These are phyloP conservation scores for Umbelopsis vinacea DNA, from an alignment of 192 early-diverging fungal species.

Conservation along the genomic window DNA sequence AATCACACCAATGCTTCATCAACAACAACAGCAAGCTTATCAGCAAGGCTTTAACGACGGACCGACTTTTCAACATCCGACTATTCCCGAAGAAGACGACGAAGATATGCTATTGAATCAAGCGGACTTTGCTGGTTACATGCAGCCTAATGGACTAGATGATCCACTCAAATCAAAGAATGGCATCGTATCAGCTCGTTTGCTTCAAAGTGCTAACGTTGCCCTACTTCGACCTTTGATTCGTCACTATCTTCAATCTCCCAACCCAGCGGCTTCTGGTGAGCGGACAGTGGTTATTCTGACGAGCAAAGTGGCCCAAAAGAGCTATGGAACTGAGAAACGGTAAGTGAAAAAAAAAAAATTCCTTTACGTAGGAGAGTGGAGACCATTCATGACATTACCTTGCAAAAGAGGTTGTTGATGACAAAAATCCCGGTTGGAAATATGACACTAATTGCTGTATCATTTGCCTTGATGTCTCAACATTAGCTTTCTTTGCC, in stretches of 20 bases:
- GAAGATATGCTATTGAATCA: constrained; percentile 20
- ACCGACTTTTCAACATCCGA: constrained; percentile 17
- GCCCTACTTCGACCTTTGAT: constrained; percentile 43
- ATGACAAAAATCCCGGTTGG: too few relatives aligned
- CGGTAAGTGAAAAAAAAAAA: constrained; percentile 46
- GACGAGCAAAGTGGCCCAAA: constrained; percentile 90
- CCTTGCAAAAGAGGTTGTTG: too few relatives aligned
- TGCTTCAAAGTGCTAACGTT: constrained; percentile 25
- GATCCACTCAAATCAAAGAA: constrained; percentile 3
- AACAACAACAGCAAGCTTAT: constrained; percentile 15
- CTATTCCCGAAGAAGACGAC: constrained; percentile 20
- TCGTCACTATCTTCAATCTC: constrained; percentile 47
- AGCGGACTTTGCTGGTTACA: constrained; percentile 22
- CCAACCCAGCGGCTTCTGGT: constrained; percentile 48
- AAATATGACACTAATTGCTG: too few relatives aligned
- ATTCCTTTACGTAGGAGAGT: neutral
- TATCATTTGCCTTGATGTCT: too few relatives aligned
- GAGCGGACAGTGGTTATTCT: constrained; percentile 77
- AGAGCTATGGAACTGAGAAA: constrained; percentile 93
- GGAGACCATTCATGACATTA: too few relatives aligned
- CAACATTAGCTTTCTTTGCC: constrained; percentile 71
- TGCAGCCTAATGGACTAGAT: constrained; percentile 6
- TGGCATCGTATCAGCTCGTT: constrained; percentile 20
- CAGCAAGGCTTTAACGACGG: constrained; percentile 5
- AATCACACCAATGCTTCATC: constrained; percentile 31